Conservation (phyloP, 2,329 filamentous ascomycete genomes). For the Acephala macrosclerotiorum region DNA sequence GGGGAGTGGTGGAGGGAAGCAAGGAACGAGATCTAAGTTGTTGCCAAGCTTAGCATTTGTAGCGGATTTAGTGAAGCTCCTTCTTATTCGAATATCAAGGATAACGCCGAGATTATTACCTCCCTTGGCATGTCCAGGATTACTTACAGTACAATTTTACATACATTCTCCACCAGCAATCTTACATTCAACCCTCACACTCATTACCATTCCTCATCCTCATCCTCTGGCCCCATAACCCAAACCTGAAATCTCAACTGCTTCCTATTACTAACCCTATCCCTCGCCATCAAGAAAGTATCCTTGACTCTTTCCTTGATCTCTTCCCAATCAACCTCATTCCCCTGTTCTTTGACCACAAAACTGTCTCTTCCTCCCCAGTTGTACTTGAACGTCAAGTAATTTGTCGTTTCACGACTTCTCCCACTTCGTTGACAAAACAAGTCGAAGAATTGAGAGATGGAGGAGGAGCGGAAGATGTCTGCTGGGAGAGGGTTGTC, state of each 20-base stretch:
- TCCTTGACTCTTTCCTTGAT: conserved; percentile 13
- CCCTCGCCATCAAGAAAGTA: conserved; percentile 6
- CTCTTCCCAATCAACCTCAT: conserved; percentile 13
- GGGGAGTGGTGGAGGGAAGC: no score
- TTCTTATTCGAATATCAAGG: no score
- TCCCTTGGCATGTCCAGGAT: no score
- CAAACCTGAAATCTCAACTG: conserved; percentile 5
- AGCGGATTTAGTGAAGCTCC: no score
- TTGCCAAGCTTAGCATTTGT: no score
- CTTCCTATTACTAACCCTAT: not conserved
- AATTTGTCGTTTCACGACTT: not conserved
- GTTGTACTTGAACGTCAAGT: conserved; percentile 10
- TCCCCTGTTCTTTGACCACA: not conserved
- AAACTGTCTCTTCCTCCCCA: conserved; percentile 11
- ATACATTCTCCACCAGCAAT: not conserved
- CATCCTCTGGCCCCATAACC: conserved; percentile 14
- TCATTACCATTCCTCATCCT: conserved; percentile 15
- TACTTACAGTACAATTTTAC: no score
- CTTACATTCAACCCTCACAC: not conserved
- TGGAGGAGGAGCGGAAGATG: not conserved
- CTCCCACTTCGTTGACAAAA: not conserved
- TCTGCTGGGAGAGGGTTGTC: not conserved
- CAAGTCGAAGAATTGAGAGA: not conserved
- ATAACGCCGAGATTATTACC: no score
- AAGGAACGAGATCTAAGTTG: no score